Evolutionary conservation across 2,329 filamentous ascomycete genomes (phyloP).

Genomic region (Fusarium irregulare): DNA sequence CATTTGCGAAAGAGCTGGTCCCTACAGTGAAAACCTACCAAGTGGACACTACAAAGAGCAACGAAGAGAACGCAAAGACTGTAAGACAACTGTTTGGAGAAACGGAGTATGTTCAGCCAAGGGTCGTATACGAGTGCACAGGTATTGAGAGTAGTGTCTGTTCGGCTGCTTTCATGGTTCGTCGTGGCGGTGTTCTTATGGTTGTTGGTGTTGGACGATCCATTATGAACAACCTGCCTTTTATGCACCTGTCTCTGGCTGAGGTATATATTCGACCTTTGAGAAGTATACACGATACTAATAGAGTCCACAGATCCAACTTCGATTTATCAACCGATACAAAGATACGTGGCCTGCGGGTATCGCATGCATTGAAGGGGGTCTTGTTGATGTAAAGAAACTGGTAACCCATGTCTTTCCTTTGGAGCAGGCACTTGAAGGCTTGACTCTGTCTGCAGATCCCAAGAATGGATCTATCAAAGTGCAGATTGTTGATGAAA

Average conservation of each 20-base stretch:
- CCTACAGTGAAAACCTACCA: conserved; percentile 66
- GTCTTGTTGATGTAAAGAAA: conserved; percentile 69
- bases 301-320: conserved; percentile 59
- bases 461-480: conserved; percentile 51
- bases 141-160: conserved; percentile 72
- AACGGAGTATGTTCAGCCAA: conserved; percentile 67
- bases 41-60: conserved; percentile 58
- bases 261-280: conserved; percentile 56
- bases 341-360: conserved; percentile 76
- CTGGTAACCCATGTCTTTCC: conserved; percentile 71
- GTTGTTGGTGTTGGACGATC: conserved; percentile 72
- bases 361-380: conserved; percentile 69
- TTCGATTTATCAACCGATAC: conserved; percentile 78
- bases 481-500: conserved; percentile 52
- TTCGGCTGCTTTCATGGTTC: conserved; percentile 67
- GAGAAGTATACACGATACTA: background rate
- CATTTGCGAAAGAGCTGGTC: conserved; percentile 68
- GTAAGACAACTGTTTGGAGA: conserved; percentile 66
- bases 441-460: conserved; percentile 49
- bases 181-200: conserved; percentile 69
- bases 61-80: conserved; percentile 61
- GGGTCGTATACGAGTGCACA: conserved; percentile 72
- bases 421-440: conserved; percentile 70
- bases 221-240: conserved; percentile 73
- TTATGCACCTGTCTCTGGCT: conserved; percentile 73